Conservation (phyloP, 169 alveolate genomes). For the Perkinsus olseni region DNA sequence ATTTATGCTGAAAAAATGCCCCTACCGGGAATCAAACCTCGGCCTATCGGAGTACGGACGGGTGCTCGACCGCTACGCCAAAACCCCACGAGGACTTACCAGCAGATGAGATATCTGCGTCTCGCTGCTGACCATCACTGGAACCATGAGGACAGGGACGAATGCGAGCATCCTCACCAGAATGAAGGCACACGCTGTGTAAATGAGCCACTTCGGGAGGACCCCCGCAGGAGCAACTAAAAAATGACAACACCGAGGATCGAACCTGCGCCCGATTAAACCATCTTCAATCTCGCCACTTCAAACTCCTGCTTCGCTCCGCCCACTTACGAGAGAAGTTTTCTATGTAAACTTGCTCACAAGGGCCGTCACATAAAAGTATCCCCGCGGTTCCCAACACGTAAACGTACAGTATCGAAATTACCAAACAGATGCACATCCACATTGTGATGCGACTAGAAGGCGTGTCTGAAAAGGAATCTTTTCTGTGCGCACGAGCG, state of each 20-base stretch:
- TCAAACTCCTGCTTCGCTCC: too few relatives aligned
- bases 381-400: background rate
- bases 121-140: background rate
- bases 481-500: too few relatives aligned
- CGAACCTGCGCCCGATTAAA: background rate
- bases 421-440: background rate
- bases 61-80: background rate
- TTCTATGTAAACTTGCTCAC: background rate
- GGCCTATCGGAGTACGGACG: background rate
- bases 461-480: background rate
- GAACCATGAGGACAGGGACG: background rate
- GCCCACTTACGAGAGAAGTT: background rate
- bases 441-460: background rate
- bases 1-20: background rate
- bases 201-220: background rate
- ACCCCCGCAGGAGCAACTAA: background rate
- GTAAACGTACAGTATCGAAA: background rate
- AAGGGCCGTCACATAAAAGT: background rate
- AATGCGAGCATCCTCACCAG: background rate
- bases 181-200: background rate
- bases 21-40: background rate
- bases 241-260: background rate
- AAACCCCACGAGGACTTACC: background rate
- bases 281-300: too few relatives aligned
- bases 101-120: background rate